phyloP scores from a whole-genome alignment of 208 protist genomes.

The Sergeia podlipaevii region DNA sequence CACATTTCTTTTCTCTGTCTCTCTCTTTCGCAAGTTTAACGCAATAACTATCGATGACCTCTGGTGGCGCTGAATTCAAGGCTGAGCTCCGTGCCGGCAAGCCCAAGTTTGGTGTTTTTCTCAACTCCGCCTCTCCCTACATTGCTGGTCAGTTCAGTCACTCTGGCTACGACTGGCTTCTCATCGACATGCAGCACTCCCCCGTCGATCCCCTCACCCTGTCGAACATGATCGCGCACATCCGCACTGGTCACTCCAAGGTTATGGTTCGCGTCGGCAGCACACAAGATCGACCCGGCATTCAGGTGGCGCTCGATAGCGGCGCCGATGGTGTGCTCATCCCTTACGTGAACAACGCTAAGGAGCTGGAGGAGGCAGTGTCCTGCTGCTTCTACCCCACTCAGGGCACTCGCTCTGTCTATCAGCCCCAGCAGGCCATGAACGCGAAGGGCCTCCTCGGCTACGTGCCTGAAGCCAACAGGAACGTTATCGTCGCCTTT shows the following conservation, averaged over 20 bases:
- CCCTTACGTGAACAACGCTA: conserved; percentile 76
- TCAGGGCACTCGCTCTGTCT: conserved; percentile 67
- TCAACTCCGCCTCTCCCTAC: conserved; percentile 66
- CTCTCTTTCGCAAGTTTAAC: too few species aligned
- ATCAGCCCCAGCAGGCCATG: conserved; percentile 80
- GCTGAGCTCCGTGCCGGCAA: conserved; percentile 70
- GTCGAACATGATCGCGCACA: conserved; percentile 57
- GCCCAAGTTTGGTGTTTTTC: conserved; percentile 80
- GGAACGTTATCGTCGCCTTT: conserved; percentile 75
- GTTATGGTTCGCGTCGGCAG: conserved; percentile 73
- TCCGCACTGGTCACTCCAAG: conserved; percentile 55
- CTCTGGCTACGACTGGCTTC: conserved; percentile 81
- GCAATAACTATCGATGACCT: too few species aligned
- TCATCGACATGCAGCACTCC: conserved; percentile 76
- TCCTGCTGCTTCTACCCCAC: conserved; percentile 82
- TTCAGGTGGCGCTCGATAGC: conserved; percentile 72
- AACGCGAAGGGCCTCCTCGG: conserved; percentile 68
- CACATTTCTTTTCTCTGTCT: conserved; percentile 1
- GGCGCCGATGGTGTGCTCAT: conserved; percentile 79
- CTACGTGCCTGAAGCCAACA: conserved; percentile 72
- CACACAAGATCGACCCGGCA: conserved; percentile 68
- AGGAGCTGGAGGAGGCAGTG: conserved; percentile 66
- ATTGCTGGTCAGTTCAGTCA: conserved; percentile 79
- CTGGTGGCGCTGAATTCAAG: conserved; percentile 75
- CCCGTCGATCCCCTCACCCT: conserved; percentile 53